Percentiles rank a stretch among this genome's conserved stretches.
Conservation (phyloP, 2,329 filamentous ascomycete species). For the Aspergillus pseudotamarii region DNA sequence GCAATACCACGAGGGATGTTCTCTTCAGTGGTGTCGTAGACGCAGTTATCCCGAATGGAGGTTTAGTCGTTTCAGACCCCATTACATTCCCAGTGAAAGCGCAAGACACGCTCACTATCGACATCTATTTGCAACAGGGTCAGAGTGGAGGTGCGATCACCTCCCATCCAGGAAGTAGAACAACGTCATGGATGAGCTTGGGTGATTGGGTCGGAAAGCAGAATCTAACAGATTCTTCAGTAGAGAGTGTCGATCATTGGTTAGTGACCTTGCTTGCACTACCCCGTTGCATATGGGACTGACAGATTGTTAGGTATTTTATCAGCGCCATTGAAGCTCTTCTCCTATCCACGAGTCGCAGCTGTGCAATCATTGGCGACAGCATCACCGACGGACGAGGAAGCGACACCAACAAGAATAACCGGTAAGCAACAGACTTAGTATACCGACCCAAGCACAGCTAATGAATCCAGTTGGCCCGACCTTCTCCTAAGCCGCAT, state of each 20-base stretch:
- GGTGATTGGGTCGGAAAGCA: conserved; percentile 59
- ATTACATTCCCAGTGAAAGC: conserved; percentile 57
- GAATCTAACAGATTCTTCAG: conserved; percentile 46
- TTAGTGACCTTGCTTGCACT: conserved; percentile 16
- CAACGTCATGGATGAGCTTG: conserved; percentile 61
- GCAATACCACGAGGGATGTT: conserved; percentile 54
- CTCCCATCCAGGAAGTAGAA: conserved; percentile 66
- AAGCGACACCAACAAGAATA: conserved; percentile 61
- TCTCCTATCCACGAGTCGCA: conserved; percentile 46
- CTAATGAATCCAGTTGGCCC: conserved; percentile 51
- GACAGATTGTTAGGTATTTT: conserved; percentile 56
- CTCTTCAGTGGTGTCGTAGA: conserved; percentile 60
- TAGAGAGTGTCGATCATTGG: conserved; percentile 48
- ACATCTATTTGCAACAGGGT: conserved; percentile 60
- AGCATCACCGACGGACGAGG: conserved; percentile 68
- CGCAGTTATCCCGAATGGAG: conserved; percentile 58
- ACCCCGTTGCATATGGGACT: conserved; percentile 16
- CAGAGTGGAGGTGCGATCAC: conserved; percentile 63
- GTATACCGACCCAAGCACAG: too few relatives aligned
- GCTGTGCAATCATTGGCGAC: conserved; percentile 63
- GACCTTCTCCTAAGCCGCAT: conserved; percentile 58
- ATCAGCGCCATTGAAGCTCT: conserved; percentile 61
- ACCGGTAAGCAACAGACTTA: conserved; percentile 40
- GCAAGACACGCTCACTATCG: conserved; percentile 59
- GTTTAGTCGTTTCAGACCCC: conserved; percentile 63